phyloP scores from a whole-genome alignment of 2,329 filamentous ascomycete genomes.

The Stromatinia cepivora region DNA sequence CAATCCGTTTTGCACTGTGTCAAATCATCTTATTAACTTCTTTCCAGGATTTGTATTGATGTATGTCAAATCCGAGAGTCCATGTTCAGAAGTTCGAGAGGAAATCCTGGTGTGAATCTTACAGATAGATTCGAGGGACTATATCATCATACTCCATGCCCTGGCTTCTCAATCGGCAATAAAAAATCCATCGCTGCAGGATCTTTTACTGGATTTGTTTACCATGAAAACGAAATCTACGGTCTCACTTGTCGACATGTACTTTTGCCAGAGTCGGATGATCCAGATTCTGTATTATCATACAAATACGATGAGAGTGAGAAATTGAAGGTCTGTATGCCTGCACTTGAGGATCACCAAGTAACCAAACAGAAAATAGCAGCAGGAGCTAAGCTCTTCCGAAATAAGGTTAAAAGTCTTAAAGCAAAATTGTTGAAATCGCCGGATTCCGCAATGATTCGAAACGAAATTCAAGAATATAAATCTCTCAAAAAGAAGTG shows the following conservation, averaged over 20 bases:
- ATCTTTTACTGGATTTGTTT: not conserved
- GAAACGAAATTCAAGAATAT: not conserved
- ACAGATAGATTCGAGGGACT: accelerated
- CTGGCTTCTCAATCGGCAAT: not conserved
- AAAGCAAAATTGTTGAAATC: no score
- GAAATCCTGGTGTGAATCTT: not conserved
- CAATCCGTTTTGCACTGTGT: no score
- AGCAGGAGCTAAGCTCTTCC: no score
- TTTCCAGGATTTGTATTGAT: not conserved
- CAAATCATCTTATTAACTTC: not conserved
- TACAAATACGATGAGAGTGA: not conserved
- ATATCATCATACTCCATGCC: not conserved
- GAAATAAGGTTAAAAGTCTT: not conserved
- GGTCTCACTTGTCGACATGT: not conserved
- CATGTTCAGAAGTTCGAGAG: no score
- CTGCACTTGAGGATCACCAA: not conserved
- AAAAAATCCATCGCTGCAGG: not conserved
- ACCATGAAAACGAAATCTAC: not conserved
- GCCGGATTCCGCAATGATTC: not conserved
- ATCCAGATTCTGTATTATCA: not conserved
- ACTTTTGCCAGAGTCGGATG: not conserved
- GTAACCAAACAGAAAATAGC: not conserved
- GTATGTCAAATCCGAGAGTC: not conserved
- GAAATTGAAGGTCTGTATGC: not conserved
- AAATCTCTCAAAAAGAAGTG: no score